Evolutionary conservation across 352 stramenopile species (phyloP).

Genomic region (Pythium insidiosum): DNA sequence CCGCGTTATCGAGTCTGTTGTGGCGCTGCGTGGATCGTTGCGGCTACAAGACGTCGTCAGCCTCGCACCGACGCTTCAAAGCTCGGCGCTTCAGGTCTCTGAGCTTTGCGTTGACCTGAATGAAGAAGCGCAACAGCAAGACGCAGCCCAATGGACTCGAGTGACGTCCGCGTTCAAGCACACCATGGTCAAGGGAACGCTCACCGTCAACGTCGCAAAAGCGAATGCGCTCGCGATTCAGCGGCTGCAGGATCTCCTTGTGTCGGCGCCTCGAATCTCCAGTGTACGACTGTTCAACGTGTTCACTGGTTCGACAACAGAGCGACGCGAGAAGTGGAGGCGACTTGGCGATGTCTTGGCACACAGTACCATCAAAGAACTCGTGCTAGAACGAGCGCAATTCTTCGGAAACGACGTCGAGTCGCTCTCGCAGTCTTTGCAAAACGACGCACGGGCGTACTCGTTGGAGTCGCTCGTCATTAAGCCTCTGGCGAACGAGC

Average conservation of each 20-base stretch:
- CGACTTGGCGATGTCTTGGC: neutral
- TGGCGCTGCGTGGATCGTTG: neutral
- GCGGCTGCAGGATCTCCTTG: neutral
- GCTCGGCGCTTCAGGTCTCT: neutral
- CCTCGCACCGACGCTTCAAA: neutral
- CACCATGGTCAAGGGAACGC: neutral
- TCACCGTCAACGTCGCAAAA: constrained; percentile 2
- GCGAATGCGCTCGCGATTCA: neutral
- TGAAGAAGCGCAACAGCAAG: neutral
- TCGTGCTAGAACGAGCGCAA: neutral
- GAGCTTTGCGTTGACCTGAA: constrained; percentile 1
- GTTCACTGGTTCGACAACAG: neutral
- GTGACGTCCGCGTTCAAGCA: neutral
- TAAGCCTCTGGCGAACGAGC: neutral
- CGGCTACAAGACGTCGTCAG: neutral
- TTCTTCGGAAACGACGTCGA: neutral
- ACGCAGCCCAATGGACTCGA: no score
- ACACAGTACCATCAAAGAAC: neutral
- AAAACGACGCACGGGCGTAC: neutral
- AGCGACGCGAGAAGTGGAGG: neutral
- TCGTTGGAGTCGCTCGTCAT: neutral
- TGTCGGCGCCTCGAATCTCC: neutral
- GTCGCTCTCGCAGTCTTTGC: neutral
- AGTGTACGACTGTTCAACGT: constrained; percentile 3
- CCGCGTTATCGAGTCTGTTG: neutral